A percentile compares a stretch with the other conserved stretches of the same genome.
phyloP scores from a whole-genome alignment of 306 rosid genomes.

The Ormosia semicastrata region DNA sequence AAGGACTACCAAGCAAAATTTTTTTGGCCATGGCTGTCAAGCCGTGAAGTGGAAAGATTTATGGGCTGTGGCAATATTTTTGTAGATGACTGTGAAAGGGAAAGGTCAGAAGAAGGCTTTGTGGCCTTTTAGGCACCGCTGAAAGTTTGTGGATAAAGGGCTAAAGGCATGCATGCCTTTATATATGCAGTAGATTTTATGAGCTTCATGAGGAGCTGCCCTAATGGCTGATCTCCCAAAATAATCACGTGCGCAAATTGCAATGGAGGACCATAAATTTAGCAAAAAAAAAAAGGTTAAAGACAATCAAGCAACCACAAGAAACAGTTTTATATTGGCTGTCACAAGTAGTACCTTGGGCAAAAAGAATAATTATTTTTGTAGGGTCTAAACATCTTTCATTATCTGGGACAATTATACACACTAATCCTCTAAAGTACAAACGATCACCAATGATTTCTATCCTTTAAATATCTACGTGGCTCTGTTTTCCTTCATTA shows the following conservation, averaged over 20 bases:
- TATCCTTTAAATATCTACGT: background rate
- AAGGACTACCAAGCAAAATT: too few species aligned
- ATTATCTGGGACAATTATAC: background rate
- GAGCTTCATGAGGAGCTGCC: background rate
- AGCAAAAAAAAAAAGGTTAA: background rate
- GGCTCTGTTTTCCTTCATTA: background rate
- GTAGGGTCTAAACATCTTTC: background rate
- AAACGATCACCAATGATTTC: background rate
- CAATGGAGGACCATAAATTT: background rate
- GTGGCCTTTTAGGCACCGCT: background rate
- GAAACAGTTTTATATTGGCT: background rate
- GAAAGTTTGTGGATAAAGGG: background rate
- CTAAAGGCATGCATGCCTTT: too few species aligned
- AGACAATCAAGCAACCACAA: background rate
- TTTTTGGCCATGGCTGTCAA: too few species aligned
- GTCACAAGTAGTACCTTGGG: background rate
- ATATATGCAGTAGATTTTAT: too few species aligned
- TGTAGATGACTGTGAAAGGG: background rate
- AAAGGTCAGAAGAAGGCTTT: background rate
- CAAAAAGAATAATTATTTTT: background rate
- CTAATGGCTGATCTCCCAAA: background rate
- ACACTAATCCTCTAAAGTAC: background rate
- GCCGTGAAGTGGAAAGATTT: too few species aligned
- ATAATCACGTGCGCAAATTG: background rate
- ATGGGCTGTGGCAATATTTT: too few species aligned